Percentiles rank a stretch among this genome's conserved stretches.
Conservation (phyloP, 257 asterid genomes). For the Leonotis leonurus region DNA sequence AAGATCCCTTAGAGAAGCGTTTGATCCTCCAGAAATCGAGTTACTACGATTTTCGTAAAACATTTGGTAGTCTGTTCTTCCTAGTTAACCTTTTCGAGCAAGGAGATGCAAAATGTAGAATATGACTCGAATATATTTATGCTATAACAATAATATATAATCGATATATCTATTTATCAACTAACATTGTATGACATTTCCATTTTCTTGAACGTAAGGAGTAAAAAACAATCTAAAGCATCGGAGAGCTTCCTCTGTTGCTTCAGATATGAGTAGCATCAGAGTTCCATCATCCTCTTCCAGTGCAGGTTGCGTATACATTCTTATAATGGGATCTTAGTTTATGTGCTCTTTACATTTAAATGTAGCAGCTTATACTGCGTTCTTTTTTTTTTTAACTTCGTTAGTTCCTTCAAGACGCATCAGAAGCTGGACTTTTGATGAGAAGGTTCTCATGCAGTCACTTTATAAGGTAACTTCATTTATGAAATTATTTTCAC, state of each 20-base stretch:
- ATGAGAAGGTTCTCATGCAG: conserved; percentile 51
- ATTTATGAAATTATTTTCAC: neutral
- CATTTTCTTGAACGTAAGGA: conserved; percentile 26
- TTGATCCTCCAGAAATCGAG: neutral
- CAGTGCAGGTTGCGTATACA: conserved; percentile 44
- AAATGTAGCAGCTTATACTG: conserved; percentile 7
- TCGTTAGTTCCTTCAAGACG: conserved; percentile 51
- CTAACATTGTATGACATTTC: neutral
- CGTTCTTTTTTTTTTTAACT: conserved; percentile 7
- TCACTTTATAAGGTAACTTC: conserved; percentile 59
- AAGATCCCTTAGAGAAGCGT: neutral
- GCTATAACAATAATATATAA: neutral
- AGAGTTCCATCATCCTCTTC: conserved; percentile 47
- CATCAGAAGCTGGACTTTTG: conserved; percentile 47
- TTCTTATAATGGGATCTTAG: neutral
- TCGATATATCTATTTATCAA: neutral
- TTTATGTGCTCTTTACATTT: no score
- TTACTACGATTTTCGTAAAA: neutral
- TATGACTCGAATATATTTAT: neutral
- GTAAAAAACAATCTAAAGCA: conserved; percentile 40
- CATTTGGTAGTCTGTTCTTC: neutral
- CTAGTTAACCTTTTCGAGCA: conserved; percentile 2
- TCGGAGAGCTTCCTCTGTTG: conserved; percentile 52
- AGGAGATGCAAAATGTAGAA: neutral
- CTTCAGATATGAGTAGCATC: conserved; percentile 73